Percentiles rank a stretch among this genome's conserved stretches.
phyloP scores from a whole-genome alignment of 495 filamentous ascomycete species.

The Cercophora scortea region DNA sequence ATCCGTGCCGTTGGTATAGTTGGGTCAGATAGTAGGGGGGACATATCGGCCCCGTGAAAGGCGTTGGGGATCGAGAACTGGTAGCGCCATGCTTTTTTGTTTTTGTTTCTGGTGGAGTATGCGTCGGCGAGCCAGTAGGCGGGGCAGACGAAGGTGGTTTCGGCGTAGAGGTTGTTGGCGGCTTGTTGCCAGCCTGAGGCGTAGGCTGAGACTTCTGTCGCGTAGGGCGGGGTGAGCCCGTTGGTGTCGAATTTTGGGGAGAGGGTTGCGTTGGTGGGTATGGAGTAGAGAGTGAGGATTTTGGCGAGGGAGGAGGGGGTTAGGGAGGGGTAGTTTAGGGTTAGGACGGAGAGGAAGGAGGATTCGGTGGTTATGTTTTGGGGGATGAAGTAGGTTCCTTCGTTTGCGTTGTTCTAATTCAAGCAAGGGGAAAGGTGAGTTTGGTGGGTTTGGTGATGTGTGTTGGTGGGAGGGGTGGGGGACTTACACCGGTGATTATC shows the following conservation, averaged over 20 bases:
- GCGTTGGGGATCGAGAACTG: conserved; percentile 51
- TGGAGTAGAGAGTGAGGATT: conserved; percentile 37
- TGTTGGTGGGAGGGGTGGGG: background rate
- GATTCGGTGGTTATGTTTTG: conserved; percentile 41
- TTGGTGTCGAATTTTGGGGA: conserved; percentile 18
- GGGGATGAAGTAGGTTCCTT: conserved; percentile 37
- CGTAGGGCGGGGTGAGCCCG: conserved; percentile 10
- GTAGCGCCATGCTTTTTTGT: conserved; percentile 43
- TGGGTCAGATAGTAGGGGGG: conserved; percentile 10
- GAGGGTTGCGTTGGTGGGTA: conserved; percentile 17
- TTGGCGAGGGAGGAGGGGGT: conserved; percentile 34
- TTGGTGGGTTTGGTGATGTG: background rate
- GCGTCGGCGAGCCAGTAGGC: conserved; percentile 58
- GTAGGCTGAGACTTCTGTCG: conserved; percentile 4
- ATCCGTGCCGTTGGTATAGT: conserved; percentile 4
- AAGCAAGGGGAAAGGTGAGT: background rate
- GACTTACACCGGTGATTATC: conserved; percentile 10
- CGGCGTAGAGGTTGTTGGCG: conserved; percentile 49
- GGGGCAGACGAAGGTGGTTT: conserved; percentile 55
- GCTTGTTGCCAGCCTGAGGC: conserved; percentile 24
- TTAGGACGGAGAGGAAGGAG: conserved; percentile 37
- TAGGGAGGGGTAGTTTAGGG: conserved; percentile 42
- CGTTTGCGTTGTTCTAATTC: conserved; percentile 15
- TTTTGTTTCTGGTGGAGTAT: conserved; percentile 21
- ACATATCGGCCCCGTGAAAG: conserved; percentile 46